Base-by-base conservation (phyloP, 2,329 filamentous ascomycete genomes). In the Arachnopeziza araneosa region DNA sequence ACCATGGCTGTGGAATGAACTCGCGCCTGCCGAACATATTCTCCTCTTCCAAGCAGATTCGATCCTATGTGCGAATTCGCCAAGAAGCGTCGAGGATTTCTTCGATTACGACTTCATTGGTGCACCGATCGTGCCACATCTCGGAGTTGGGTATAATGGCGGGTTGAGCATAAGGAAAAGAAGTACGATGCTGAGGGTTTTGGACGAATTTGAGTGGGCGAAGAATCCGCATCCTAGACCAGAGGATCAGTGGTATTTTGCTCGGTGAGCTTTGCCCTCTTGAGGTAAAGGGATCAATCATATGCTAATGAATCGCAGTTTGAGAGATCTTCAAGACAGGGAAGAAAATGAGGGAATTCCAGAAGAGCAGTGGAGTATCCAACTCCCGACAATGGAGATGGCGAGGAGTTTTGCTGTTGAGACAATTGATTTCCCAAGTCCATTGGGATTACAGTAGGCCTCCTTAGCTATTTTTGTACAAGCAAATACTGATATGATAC, bases 101-200 rank as follows among this genome's bases (percentile, higher is more conserved):
- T 65, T 74, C 32, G 60, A 69, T 23, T 75, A 69, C 59, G 72
- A 74, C 58, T 73, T 74, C 30, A 69, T 76, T 30, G 75, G 71
- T 0, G 74, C 75, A 5, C 72, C 73, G 1, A 68, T 75, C 23
- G 57, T 65, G 23, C 66, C 59, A 65, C 68, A 21, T 54, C 73
- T 32, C 21, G 70, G 71, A 0, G 49, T 49, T 9, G 70, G 69
- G 1, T 75, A 69, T 63, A 76, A 75, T 63, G 75, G 75, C 12
- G 75, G 74, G 0, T 64, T 76, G 54, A 72, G 70, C 19, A 67
- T 76, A 59, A 70, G 75, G 61, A 75, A 72, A 62, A 66, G 70
- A 50, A 66, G 63, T 53, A 70, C 70, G 58, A 71, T 72, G 24
- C 59, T 75, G 55, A 65, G 62, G n/a, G 63, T 68, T 69, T 71